These are phyloP conservation scores for Diaporthe citri DNA, from an alignment of 2,329 filamentous ascomycete species.

Conservation along the genomic window DNA sequence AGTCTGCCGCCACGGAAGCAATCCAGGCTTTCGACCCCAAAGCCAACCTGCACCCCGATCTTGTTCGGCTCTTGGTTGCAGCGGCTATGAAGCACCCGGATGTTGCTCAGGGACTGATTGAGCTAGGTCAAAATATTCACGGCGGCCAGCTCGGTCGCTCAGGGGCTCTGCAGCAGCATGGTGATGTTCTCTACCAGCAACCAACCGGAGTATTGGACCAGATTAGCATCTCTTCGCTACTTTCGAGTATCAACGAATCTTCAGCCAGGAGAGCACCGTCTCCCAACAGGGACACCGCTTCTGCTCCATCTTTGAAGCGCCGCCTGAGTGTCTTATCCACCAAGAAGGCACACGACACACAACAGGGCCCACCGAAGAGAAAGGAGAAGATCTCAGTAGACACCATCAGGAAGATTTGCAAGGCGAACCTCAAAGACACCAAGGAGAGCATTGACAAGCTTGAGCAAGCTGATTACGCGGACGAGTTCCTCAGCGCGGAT, in stretches of 20 bases:
- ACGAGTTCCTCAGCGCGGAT: constrained; percentile 26
- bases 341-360: constrained; percentile 16
- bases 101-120: constrained; percentile 31
- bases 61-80: constrained; percentile 31
- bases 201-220: constrained; percentile 27
- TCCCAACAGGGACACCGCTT: constrained; percentile 2
- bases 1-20: constrained; percentile 31
- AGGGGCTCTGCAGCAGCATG: constrained; percentile 13
- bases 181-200: constrained; percentile 7
- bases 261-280: constrained; percentile 9
- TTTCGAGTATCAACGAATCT: constrained; percentile 35
- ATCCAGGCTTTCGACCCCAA: constrained; percentile 35
- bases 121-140: constrained; percentile 24
- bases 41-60: constrained; percentile 31
- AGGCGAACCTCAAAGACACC: constrained; percentile 34
- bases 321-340: constrained; percentile 30
- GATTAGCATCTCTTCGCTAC: constrained; percentile 32
- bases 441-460: constrained; percentile 37
- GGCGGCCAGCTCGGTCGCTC: constrained; percentile 17
- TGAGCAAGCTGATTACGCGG: constrained; percentile 31
- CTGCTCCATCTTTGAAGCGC: constrained; percentile 26
- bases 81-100: constrained; percentile 34
- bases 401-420: constrained; percentile 34
- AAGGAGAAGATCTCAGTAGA: constrained; percentile 35
- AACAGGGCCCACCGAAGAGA: constrained; percentile 22